These are phyloP conservation scores for Fusarium avenaceum DNA, from an alignment of 2,329 filamentous ascomycete genomes.

Conservation along the genomic window DNA sequence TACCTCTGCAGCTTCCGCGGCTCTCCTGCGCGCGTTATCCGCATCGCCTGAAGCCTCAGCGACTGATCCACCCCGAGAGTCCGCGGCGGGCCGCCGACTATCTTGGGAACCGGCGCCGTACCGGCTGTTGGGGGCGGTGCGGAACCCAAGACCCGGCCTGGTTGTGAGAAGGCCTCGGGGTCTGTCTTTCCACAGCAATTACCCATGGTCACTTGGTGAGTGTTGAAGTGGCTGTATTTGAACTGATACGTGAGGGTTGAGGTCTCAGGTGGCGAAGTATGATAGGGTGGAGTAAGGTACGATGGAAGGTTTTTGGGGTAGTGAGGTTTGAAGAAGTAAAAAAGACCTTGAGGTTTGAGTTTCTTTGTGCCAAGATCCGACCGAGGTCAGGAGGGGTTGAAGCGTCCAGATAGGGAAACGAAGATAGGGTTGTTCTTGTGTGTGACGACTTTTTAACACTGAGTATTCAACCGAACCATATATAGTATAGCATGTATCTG, in stretches of 20 bases:
- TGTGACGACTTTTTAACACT: background rate
- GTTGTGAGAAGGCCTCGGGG: slow-evolving; percentile 76
- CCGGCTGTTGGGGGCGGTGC: slow-evolving; percentile 59
- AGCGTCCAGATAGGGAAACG: slow-evolving; percentile 1
- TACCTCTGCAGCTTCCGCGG: slow-evolving; percentile 88
- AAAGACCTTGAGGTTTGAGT: slow-evolving; percentile 17
- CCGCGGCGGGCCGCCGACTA: slow-evolving; percentile 69
- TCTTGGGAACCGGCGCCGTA: slow-evolving; percentile 66
- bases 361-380: slow-evolving; percentile 32
- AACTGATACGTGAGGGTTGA: background rate
- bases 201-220: slow-evolving; percentile 74
- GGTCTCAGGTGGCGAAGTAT: background rate
- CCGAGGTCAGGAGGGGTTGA: slow-evolving; percentile 29
- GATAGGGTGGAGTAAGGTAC: background rate
- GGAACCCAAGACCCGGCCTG: slow-evolving; percentile 79
- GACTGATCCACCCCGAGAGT: slow-evolving; percentile 71
- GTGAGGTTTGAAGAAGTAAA: background rate
- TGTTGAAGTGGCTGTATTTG: background rate
- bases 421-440: background rate
- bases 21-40: slow-evolving; percentile 76
- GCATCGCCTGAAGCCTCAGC: slow-evolving; percentile 49
- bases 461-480: background rate
- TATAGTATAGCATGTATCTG: background rate
- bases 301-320: background rate
- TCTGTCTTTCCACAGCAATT: slow-evolving; percentile 87